Percentiles rank a stretch among this genome's conserved stretches.
Evolutionary conservation across 2,329 filamentous ascomycete genomes (phyloP).

Genomic region (Aschersonia sp.): DNA sequence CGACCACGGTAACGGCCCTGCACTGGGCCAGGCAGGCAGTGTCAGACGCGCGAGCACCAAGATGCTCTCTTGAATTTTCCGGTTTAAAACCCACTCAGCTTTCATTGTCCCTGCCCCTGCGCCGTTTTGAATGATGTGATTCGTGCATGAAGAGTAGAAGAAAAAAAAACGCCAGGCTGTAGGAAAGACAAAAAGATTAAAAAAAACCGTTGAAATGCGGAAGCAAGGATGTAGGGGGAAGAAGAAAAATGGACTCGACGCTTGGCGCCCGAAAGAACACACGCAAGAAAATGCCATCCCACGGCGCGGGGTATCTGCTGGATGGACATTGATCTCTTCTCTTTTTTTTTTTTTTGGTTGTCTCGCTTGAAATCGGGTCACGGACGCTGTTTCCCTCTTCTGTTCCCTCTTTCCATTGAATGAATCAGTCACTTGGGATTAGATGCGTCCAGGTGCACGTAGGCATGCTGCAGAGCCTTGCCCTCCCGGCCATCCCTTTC

Average conservation of each 20-base stretch:
- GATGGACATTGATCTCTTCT: neutral
- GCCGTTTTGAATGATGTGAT: no score
- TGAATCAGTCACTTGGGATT: constrained; percentile 20
- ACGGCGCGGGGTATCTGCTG: constrained; percentile 4
- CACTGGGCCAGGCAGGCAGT: no score
- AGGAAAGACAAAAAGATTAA: neutral
- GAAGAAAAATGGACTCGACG: constrained; percentile 9
- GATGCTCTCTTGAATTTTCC: no score
- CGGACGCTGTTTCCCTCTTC: neutral
- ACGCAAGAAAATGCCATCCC: neutral
- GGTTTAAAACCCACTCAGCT: no score
- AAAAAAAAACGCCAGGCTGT: neutral
- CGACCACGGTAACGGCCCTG: no score
- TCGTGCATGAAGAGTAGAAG: neutral
- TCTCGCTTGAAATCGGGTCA: neutral
- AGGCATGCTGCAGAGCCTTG: constrained; percentile 45
- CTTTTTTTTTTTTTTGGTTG: no score
- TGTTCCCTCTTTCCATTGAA: constrained; percentile 1
- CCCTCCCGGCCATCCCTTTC: constrained; percentile 62
- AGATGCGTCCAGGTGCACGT: constrained; percentile 35
- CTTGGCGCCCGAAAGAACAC: no score
- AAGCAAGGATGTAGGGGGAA: constrained; percentile 2
- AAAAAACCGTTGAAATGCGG: neutral
- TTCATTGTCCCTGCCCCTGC: no score
- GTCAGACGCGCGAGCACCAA: no score